Conservation (phyloP, 768 basidiomycete genomes). For the Auricularia sp. region DNA sequence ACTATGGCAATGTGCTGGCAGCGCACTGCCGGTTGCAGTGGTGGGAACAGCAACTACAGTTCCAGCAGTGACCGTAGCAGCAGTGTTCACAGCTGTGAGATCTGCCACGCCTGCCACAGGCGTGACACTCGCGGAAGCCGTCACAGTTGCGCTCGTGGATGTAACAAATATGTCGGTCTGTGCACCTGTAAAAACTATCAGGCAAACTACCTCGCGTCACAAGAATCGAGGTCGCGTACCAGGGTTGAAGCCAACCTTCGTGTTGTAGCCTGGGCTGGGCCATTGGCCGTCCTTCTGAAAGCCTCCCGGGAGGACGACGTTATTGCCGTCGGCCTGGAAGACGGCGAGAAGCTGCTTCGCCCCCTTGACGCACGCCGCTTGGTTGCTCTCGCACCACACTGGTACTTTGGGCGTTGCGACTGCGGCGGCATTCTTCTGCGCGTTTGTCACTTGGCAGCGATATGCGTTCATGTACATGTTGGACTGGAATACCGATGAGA, state of each 20-base stretch:
- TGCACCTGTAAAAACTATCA: neutral
- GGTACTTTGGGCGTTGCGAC: neutral
- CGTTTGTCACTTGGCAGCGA: constrained; percentile 2
- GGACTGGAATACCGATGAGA: neutral
- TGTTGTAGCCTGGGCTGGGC: constrained; percentile 8
- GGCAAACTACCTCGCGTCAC: neutral
- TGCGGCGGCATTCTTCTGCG: neutral
- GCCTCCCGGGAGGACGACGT: constrained; percentile 2
- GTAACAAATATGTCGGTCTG: neutral
- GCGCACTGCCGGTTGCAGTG: no score
- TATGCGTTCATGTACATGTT: constrained; percentile 7
- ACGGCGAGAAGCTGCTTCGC: constrained; percentile 7
- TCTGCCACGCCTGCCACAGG: neutral
- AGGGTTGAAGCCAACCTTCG: constrained; percentile 4
- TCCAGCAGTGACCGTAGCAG: neutral
- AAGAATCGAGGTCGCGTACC: neutral
- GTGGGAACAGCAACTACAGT: neutral
- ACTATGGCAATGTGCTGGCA: no score
- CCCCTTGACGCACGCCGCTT: constrained; percentile 3
- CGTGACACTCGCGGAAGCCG: neutral
- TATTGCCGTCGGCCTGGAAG: constrained; percentile 7
- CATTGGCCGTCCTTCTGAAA: constrained; percentile 1
- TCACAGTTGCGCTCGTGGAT: neutral
- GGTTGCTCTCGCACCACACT: constrained; percentile 6
- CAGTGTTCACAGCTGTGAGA: neutral